Evolutionary conservation across 2,329 filamentous ascomycete genomes (phyloP).

Genomic region (Furcasterigmium furcatum): DNA sequence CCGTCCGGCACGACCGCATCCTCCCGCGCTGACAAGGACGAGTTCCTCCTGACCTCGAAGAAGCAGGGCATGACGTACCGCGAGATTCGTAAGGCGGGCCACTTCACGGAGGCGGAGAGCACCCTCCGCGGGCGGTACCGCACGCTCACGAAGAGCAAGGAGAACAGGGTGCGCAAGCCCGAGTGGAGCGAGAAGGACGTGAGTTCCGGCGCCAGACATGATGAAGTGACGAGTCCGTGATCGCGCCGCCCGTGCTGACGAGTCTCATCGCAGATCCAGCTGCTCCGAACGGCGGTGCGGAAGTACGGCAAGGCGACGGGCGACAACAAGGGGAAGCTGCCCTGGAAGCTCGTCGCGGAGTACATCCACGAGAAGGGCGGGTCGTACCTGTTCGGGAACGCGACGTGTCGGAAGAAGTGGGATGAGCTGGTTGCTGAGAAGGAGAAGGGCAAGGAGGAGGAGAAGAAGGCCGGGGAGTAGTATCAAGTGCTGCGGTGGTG

Average conservation of each 20-base stretch:
- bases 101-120: conserved; percentile 64
- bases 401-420: conserved; percentile 58
- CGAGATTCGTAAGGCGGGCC: conserved; percentile 54
- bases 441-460: neutral
- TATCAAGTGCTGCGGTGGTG: too few species aligned
- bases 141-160: conserved; percentile 60
- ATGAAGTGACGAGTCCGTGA: neutral
- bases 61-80: conserved; percentile 59
- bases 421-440: conserved; percentile 30
- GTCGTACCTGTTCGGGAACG: conserved; percentile 56
- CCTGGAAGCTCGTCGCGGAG: conserved; percentile 56
- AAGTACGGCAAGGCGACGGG: conserved; percentile 24
- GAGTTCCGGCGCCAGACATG: conserved; percentile 28
- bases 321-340: too few species aligned
- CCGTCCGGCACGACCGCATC: neutral
- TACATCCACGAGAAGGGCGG: conserved; percentile 50
- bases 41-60: conserved; percentile 52
- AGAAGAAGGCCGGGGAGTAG: too few species aligned
- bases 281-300: conserved; percentile 41
- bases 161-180: conserved; percentile 62
- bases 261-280: conserved; percentile 29
- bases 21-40: conserved; percentile 29
- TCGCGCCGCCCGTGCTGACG: too few species aligned
- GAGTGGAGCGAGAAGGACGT: conserved; percentile 63
- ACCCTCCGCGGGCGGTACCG: conserved; percentile 68